phyloP scores from a whole-genome alignment of 2,329 filamentous ascomycete species.

The Fusarium xylarioides region DNA sequence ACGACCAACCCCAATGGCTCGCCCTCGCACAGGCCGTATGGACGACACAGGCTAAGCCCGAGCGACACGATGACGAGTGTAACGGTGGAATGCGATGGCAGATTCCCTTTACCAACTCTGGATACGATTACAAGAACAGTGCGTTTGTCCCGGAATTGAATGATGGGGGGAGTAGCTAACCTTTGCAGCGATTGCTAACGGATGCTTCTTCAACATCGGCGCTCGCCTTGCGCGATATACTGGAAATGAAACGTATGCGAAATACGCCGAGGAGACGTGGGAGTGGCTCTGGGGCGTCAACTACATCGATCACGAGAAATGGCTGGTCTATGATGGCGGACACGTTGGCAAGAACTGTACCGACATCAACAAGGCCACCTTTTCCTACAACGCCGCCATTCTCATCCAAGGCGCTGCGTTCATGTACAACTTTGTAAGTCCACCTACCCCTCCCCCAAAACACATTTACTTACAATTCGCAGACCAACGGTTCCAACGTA shows the following conservation, averaged over 20 bases:
- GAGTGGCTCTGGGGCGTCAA: conserved; percentile 66
- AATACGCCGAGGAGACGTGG: conserved; percentile 69
- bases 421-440: conserved; percentile 71
- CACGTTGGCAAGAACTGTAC: conserved; percentile 68
- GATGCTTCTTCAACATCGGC: conserved; percentile 70
- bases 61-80: conserved; percentile 73
- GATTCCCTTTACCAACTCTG: conserved; percentile 76
- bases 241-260: conserved; percentile 69
- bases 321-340: conserved; percentile 72
- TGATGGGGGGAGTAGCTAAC: background rate
- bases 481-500: conserved; percentile 60
- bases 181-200: conserved; percentile 64
- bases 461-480: background rate
- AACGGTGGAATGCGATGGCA: conserved; percentile 80
- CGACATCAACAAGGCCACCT: conserved; percentile 68
- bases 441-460: rapidly evolving
- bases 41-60: conserved; percentile 65
- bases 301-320: conserved; percentile 68
- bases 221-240: conserved; percentile 78
- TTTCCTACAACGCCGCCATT: conserved; percentile 73
- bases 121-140: conserved; percentile 80
- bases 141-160: conserved; percentile 23
- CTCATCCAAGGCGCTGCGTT: conserved; percentile 70
- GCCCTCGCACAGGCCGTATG: conserved; percentile 76
- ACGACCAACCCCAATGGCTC: conserved; percentile 66